Percentiles rank a stretch among this genome's conserved stretches.
phyloP scores from a whole-genome alignment of 495 filamentous ascomycete genomes.

The Xylaria venustula region DNA sequence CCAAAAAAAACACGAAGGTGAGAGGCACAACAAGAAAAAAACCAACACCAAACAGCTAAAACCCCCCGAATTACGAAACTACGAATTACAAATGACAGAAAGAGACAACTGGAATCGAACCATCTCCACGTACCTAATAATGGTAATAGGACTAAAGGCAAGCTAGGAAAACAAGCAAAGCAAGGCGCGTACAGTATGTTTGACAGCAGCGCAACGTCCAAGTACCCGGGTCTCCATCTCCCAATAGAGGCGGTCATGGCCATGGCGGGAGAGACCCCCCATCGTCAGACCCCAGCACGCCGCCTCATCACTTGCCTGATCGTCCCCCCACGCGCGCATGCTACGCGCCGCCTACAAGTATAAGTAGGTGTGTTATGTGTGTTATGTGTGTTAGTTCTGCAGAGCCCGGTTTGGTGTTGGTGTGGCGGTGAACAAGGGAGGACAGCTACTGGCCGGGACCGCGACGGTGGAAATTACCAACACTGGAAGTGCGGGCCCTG shows the following conservation, averaged over 20 bases:
- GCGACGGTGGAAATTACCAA: background rate
- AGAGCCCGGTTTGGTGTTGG: background rate
- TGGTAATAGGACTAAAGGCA: background rate
- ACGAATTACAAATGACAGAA: no score
- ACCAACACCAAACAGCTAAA: no score
- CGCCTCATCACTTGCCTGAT: conserved; percentile 11
- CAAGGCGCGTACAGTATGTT: background rate
- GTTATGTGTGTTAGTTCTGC: no score
- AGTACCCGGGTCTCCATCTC: background rate
- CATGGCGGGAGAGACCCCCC: background rate
- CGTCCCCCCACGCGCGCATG: background rate
- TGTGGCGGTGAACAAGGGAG: conserved; percentile 5
- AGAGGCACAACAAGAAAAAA: no score
- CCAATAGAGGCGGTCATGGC: background rate
- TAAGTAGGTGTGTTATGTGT: no score
- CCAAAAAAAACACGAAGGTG: no score
- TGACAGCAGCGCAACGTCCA: background rate
- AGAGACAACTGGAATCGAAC: no score
- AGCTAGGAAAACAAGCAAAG: background rate
- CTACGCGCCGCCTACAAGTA: no score
- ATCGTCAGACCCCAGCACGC: conserved; percentile 1
- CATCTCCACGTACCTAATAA: background rate
- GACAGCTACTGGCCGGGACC: background rate
- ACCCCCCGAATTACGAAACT: no score
- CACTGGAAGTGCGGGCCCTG: conserved; percentile 1